phyloP scores from a whole-genome alignment of 2,329 filamentous ascomycete species.

The Zymoseptoria ardabiliae region DNA sequence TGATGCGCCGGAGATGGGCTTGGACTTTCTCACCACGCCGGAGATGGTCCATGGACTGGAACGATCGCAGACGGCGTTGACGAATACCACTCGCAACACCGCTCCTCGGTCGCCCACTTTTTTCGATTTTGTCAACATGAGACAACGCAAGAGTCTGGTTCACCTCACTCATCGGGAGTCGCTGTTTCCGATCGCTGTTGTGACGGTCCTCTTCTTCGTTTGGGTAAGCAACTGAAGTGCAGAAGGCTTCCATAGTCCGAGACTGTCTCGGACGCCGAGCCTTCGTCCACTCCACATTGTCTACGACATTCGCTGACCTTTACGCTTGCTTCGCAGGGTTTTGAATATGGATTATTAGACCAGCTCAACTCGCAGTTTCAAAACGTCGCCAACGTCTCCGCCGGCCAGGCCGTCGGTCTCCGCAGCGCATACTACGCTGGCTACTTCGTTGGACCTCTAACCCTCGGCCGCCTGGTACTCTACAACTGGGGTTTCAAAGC shows the following conservation, averaged over 20 bases:
- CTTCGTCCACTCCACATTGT: too few species aligned
- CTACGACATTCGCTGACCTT: too few species aligned
- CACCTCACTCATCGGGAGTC: slow-evolving; percentile 57
- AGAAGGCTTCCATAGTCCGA: too few species aligned
- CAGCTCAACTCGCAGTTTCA: slow-evolving; percentile 68
- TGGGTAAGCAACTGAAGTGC: too few species aligned
- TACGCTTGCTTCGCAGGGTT: too few species aligned
- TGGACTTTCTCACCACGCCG: slow-evolving; percentile 49
- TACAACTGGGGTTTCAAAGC: slow-evolving; percentile 56
- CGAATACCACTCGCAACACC: slow-evolving; percentile 34
- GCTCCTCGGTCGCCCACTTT: slow-evolving; percentile 44
- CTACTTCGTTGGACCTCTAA: slow-evolving; percentile 62
- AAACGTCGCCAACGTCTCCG: slow-evolving; percentile 52
- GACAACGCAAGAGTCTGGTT: slow-evolving; percentile 62
- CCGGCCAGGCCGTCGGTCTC: slow-evolving; percentile 57
- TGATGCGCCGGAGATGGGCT: slow-evolving; percentile 29
- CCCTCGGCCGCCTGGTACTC: slow-evolving; percentile 55
- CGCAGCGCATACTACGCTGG: slow-evolving; percentile 65
- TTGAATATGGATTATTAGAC: slow-evolving; percentile 81
- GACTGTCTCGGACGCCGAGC: too few species aligned
- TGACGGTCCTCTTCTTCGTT: slow-evolving; percentile 75
- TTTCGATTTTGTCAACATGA: slow-evolving; percentile 72
- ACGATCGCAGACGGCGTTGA: slow-evolving; percentile 33
- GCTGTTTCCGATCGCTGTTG: slow-evolving; percentile 63
- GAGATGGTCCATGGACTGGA: slow-evolving; percentile 30